Base-by-base conservation (phyloP, 352 stramenopile genomes). In the Phytopythium cucurbitacearum region DNA sequence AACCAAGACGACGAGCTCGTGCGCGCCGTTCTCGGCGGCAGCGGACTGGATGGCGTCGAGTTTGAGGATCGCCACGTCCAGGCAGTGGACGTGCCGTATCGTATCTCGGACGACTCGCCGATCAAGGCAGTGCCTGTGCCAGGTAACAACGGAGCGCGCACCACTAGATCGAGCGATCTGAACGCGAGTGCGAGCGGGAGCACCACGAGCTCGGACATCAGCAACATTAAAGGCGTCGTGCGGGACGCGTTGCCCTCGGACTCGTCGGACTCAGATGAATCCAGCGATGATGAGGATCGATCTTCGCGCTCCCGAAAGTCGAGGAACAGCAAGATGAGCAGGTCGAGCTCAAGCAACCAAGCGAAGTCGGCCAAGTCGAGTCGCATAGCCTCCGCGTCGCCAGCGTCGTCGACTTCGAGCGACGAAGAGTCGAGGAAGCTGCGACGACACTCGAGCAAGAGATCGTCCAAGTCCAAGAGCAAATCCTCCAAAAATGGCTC, bases 241-340 rank as follows among this genome's bases (percentile, higher is more conserved):
- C 57, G 73, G 6, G 66, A 81, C 11, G 68, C 66, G 1, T 37
- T 81, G 3, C 71, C 68, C 0, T 71, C 63, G 1, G 62, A 75
- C 32, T 69, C 66, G 28, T 81, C 71, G 0, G 68, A 79, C 38
- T 59, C 56, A 8, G 12, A 12, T 37, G 44, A 36, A 9, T 65
- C 59, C 9, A 41, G 51, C 15, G 46, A 53, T 7, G 36, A 51
- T 9, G 44, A 46, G 3, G 7, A 11, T 2, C 43, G 11, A 5
- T 70, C 60, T 35, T 51, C 50, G 8, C 67, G 59, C 40, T 16
- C 53, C 10, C 61, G 48, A 41, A 78, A 71, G 16, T 64, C 65
- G 45, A 61, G 60, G 47, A 48, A 21, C 9, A 69, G 70, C 35
- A 48, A 48, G 3, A 61, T 15, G 4, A 12, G 32, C 16, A 50